A percentile compares a stretch with the other conserved stretches of the same genome.
These are phyloP conservation scores for Pythium periplocum DNA, from an alignment of 352 stramenopile species.

Conservation along the genomic window DNA sequence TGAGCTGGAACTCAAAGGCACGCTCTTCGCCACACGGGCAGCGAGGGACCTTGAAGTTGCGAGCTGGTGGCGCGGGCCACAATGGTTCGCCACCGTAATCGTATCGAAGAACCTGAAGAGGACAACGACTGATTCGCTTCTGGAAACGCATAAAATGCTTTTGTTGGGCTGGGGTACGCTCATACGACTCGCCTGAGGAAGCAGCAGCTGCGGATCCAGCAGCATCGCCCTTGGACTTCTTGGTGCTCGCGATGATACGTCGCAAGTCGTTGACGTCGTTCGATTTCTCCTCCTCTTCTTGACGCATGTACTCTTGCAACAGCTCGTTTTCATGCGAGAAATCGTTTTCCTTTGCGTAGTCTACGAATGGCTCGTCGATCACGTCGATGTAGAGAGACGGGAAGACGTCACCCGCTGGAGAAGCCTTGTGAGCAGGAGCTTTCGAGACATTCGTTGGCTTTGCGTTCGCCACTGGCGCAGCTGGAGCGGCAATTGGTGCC, in stretches of 20 bases:
- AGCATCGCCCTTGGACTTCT: slow-evolving; percentile 30
- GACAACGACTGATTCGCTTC: slow-evolving; percentile 75
- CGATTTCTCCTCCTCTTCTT: slow-evolving; percentile 78
- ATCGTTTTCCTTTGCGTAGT: slow-evolving; percentile 55
- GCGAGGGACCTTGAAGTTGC: slow-evolving; percentile 37
- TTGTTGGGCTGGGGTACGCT: slow-evolving; percentile 68
- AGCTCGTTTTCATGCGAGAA: slow-evolving; percentile 70
- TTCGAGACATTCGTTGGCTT: no score
- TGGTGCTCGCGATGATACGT: slow-evolving; percentile 45
- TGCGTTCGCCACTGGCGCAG: slow-evolving; percentile 1
- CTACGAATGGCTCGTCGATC: slow-evolving; percentile 69
- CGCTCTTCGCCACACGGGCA: slow-evolving; percentile 60
- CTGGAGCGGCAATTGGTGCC: slow-evolving; percentile 6
- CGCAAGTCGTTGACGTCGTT: slow-evolving; percentile 52
- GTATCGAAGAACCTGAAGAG: slow-evolving; percentile 76
- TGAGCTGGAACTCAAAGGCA: slow-evolving; percentile 80
- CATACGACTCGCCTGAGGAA: slow-evolving; percentile 60
- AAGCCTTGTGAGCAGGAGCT: no score
- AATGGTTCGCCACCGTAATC: slow-evolving; percentile 82
- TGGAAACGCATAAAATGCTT: slow-evolving; percentile 84
- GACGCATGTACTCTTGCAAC: slow-evolving; percentile 73
- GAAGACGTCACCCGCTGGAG: slow-evolving; percentile 25
- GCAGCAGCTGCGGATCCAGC: slow-evolving; percentile 7
- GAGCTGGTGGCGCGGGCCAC: slow-evolving; percentile 56
- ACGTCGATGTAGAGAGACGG: slow-evolving; percentile 62